phyloP scores from a whole-genome alignment of 83 land plant species.

The Picea abies region DNA sequence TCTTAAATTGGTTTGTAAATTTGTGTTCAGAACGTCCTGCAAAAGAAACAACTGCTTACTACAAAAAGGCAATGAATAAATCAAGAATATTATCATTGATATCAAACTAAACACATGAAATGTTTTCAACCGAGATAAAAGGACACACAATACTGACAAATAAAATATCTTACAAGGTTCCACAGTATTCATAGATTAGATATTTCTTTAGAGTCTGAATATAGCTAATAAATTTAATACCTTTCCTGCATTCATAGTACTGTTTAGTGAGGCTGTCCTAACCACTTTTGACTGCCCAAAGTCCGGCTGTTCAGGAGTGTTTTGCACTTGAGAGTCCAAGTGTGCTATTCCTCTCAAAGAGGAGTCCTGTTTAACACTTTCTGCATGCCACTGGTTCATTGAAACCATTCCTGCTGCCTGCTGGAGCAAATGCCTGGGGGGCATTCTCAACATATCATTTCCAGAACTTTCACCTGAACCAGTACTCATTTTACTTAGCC shows the following conservation, averaged over 20 bases:
- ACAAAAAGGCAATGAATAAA: background rate
- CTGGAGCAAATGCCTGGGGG: slow-evolving; percentile 4
- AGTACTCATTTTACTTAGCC: slow-evolving; percentile 9
- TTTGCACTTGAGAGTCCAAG: slow-evolving; percentile 3
- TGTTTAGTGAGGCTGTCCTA: slow-evolving; percentile 13
- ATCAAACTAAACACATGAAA: no score
- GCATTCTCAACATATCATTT: slow-evolving; percentile 5
- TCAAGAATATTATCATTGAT: background rate
- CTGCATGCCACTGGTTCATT: slow-evolving; percentile 16
- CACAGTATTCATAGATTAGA: background rate
- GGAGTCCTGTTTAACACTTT: background rate
- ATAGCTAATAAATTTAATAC: slow-evolving; percentile 8
- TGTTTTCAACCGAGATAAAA: background rate
- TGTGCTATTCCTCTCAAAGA: background rate
- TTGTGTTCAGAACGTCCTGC: slow-evolving; percentile 8
- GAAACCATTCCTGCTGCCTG: background rate
- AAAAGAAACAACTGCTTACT: slow-evolving; percentile 3
- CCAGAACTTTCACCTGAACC: slow-evolving; percentile 3
- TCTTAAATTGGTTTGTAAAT: slow-evolving; percentile 14
- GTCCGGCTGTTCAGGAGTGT: slow-evolving; percentile 20
- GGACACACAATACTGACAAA: background rate
- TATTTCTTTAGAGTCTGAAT: background rate
- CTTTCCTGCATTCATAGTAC: slow-evolving; percentile 27
- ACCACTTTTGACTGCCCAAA: slow-evolving; percentile 24
- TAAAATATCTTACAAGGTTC: background rate